These are phyloP conservation scores for Backusella luteola DNA, from an alignment of 192 early-diverging fungal genomes.

Conservation along the genomic window DNA sequence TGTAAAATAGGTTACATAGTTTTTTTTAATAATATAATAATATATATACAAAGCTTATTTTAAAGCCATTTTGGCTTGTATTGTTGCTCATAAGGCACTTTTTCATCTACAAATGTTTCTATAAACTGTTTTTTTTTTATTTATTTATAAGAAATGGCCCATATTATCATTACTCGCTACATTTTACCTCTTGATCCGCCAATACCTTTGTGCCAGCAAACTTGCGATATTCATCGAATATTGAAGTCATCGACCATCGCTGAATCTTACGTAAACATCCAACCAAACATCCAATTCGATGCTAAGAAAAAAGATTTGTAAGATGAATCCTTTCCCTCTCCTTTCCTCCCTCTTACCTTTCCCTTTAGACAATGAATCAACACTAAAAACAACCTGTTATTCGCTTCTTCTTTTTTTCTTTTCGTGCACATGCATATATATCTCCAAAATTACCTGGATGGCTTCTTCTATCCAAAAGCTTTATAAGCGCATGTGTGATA, in stretches of 20 bases:
- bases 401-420: neutral
- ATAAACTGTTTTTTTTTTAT: slow-evolving; percentile 41
- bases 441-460: slow-evolving; percentile 40
- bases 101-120: slow-evolving; percentile 48
- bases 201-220: slow-evolving; percentile 91
- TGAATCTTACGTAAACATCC: slow-evolving; percentile 93
- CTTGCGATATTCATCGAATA: slow-evolving; percentile 95
- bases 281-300: slow-evolving; percentile 91
- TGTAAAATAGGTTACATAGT: too few species aligned
- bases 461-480: slow-evolving; percentile 48
- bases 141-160: neutral
- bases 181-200: slow-evolving; percentile 88
- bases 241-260: slow-evolving; percentile 93
- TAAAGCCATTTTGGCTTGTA: slow-evolving; percentile 53
- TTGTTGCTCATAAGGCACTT: slow-evolving; percentile 43
- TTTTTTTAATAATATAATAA: neutral
- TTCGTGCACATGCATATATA: too few species aligned
- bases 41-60: neutral
- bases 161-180: neutral
- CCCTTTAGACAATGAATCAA: slow-evolving; percentile 95
- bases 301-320: slow-evolving; percentile 38
- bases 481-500: slow-evolving; percentile 51
- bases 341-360: slow-evolving; percentile 54
- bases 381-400: slow-evolving; percentile 27
- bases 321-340: neutral